Evolutionary conservation across 768 basidiomycete species (phyloP).

Genomic region (Goffeauzyma gilvescens): DNA sequence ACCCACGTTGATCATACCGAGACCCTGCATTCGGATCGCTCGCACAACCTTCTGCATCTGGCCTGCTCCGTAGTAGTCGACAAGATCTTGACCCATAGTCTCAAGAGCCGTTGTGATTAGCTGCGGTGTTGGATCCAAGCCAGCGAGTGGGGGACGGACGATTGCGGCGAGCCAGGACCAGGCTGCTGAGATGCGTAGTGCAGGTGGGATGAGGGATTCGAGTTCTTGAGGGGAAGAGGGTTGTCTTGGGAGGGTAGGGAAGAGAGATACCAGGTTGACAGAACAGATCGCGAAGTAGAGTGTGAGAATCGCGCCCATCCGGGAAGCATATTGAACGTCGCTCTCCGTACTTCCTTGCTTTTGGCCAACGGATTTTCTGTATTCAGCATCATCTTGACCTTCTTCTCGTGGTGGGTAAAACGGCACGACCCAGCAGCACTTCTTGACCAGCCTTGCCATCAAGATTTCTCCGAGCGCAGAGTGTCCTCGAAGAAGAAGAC

Average conservation of each 20-base stretch:
- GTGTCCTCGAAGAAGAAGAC: slow-evolving; percentile 42
- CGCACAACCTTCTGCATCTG: slow-evolving; percentile 24
- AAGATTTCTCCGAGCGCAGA: slow-evolving; percentile 52
- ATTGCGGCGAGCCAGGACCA: slow-evolving; percentile 26
- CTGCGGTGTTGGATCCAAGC: slow-evolving; percentile 15
- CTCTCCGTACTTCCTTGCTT: slow-evolving; percentile 37
- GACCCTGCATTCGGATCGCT: slow-evolving; percentile 19
- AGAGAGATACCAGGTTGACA: slow-evolving; percentile 17
- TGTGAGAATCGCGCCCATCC: slow-evolving; percentile 61
- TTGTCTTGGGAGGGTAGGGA: slow-evolving; percentile 10
- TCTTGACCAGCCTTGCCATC: slow-evolving; percentile 66
- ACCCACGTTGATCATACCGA: too few relatives aligned
- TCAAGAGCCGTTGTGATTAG: slow-evolving; percentile 19
- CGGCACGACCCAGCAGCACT: slow-evolving; percentile 75
- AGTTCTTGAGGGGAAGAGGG: slow-evolving; percentile 18
- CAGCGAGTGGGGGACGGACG: slow-evolving; percentile 13
- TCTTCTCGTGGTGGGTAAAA: slow-evolving; percentile 41
- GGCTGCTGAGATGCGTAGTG: slow-evolving; percentile 17
- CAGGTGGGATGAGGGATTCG: slow-evolving; percentile 13
- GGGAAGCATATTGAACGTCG: slow-evolving; percentile 43
- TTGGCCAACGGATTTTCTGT: slow-evolving; percentile 34
- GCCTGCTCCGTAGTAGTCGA: slow-evolving; percentile 13
- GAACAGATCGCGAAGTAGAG: slow-evolving; percentile 62
- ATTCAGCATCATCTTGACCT: slow-evolving; percentile 31
- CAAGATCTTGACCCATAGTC: slow-evolving; percentile 14